Evolutionary conservation across 78 protist genomes (phyloP).

Genomic region (Chrysochromulina parva): DNA sequence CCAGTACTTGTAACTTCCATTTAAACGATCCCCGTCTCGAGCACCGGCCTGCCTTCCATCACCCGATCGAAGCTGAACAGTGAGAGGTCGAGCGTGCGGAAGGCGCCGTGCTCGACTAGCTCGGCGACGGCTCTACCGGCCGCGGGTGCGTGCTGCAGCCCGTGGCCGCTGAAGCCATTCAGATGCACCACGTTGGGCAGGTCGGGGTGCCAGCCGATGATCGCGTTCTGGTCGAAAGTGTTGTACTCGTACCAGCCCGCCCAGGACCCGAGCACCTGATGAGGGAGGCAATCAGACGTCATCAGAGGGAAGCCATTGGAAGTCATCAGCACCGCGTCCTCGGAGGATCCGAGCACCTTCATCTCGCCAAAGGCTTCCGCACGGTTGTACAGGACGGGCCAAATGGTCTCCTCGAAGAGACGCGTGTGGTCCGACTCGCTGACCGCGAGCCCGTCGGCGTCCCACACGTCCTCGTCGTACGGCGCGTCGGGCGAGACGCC

Average conservation of each 20-base stretch:
- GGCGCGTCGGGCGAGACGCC: constrained; percentile 39
- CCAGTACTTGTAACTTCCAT: too few species aligned
- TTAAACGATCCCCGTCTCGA: too few species aligned
- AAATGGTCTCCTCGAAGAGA: constrained; percentile 16
- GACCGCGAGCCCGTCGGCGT: not conserved
- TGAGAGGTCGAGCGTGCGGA: constrained; percentile 25
- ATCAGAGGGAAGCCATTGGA: too few species aligned
- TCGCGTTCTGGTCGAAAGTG: constrained; percentile 38
- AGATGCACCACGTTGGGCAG: not conserved
- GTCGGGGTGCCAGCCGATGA: constrained; percentile 22
- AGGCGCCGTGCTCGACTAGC: constrained; percentile 20
- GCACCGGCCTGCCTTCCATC: too few species aligned
- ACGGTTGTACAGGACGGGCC: constrained; percentile 38
- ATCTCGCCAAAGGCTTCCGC: not conserved
- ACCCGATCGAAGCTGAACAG: not conserved
- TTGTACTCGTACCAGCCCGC: constrained; percentile 42
- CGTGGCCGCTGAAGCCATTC: constrained; percentile 50
- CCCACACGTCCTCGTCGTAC: not conserved
- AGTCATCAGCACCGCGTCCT: too few species aligned
- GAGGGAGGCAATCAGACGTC: too few species aligned
- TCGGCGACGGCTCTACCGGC: constrained; percentile 43
- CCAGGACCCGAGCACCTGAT: not conserved
- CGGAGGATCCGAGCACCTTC: not conserved
- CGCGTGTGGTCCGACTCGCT: not conserved
- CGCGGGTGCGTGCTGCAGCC: constrained; percentile 43